Percentiles rank a stretch among this genome's conserved stretches.
phyloP scores from a whole-genome alignment of 1,139 yeast genomes.

The Sugiyamaella japonica region DNA sequence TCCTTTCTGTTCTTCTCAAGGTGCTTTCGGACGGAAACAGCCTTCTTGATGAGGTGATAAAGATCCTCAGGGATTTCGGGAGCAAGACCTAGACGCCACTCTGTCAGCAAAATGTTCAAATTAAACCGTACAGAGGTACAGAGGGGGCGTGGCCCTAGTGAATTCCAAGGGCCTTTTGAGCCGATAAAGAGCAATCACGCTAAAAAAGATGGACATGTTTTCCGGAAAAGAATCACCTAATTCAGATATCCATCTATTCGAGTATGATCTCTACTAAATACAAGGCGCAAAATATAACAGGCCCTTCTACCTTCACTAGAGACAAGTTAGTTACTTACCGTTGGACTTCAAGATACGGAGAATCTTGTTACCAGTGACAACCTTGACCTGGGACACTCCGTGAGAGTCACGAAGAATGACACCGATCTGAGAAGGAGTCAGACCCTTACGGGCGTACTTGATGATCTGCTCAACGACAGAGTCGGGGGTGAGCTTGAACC shows the following conservation, averaged over 20 bases:
- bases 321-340: slow-evolving; percentile 57
- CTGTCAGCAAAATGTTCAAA: slow-evolving; percentile 39
- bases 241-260: not conserved
- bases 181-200: not conserved
- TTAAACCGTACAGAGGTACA: slow-evolving; percentile 44
- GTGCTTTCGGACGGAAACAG: slow-evolving; percentile 99
- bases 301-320: slow-evolving; percentile 5
- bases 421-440: slow-evolving; percentile 99
- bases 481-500: slow-evolving; percentile 98
- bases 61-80: slow-evolving; percentile 99
- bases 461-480: slow-evolving; percentile 96
- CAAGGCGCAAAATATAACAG: not conserved
- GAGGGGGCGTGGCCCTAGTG: not conserved
- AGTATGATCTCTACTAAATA: not conserved
- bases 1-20: slow-evolving; percentile 99
- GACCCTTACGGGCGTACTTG: slow-evolving; percentile 99
- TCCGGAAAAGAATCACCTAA: slow-evolving; percentile 10
- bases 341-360: slow-evolving; percentile 98
- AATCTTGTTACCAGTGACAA: slow-evolving; percentile 98
- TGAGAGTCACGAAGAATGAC: slow-evolving; percentile 99
- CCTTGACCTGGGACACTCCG: slow-evolving; percentile 97
- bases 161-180: not conserved
- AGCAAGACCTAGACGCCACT: slow-evolving; percentile 61
- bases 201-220: not conserved
- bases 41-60: slow-evolving; percentile 98